Conservation (phyloP, 257 asterid species). For the Cynanchum wilfordii region DNA sequence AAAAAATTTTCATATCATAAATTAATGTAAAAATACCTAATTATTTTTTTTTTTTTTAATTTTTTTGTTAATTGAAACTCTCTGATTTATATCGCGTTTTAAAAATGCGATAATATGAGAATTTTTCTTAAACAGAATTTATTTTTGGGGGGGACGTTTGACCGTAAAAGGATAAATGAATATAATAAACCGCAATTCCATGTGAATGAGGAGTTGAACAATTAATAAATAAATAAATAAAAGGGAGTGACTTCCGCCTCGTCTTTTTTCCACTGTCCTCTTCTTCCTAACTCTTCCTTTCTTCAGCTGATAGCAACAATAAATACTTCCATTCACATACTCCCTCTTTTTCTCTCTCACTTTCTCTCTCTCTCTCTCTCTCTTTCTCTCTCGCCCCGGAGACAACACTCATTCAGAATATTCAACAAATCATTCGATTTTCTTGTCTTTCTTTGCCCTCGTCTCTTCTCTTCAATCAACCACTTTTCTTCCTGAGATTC, state of each 20-base stretch:
- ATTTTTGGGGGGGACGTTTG: too few species aligned
- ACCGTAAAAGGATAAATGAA: too few species aligned
- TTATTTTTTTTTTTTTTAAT: too few species aligned
- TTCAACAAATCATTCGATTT: conserved; percentile 13
- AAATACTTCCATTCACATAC: conserved; percentile 4
- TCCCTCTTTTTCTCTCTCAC: background rate
- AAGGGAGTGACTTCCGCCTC: background rate
- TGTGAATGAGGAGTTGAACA: too few species aligned
- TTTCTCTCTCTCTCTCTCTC: conserved; percentile 7
- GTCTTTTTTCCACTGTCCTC: conserved; percentile 13
- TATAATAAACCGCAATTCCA: too few species aligned
- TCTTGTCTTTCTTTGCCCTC: conserved; percentile 21
- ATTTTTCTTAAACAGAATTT: too few species aligned
- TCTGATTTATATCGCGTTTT: too few species aligned
- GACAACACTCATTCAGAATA: background rate
- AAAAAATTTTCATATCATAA: too few species aligned
- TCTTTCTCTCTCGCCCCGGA: conserved; percentile 4
- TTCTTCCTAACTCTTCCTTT: background rate
- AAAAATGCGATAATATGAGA: too few species aligned
- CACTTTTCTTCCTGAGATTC: background rate
- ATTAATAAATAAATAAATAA: too few species aligned
- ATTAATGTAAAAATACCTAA: too few species aligned
- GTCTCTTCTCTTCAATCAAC: background rate
- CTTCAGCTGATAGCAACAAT: background rate
- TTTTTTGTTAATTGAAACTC: too few species aligned